phyloP scores from a whole-genome alignment of 495 filamentous ascomycete genomes.

The Aspergillus incahuasiensis region DNA sequence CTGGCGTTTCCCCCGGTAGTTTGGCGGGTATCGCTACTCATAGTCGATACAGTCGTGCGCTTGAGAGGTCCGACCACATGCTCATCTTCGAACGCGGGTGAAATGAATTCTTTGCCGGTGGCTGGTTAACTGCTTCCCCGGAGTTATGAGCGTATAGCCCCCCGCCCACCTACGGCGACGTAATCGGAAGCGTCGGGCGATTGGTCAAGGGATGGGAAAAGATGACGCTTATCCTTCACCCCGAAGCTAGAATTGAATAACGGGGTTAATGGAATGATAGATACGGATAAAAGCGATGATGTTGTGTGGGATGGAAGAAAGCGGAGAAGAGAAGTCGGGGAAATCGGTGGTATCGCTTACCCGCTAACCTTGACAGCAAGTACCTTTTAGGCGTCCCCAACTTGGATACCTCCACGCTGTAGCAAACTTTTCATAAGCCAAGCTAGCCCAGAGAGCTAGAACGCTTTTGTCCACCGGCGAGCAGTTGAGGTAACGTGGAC shows the following conservation, averaged over 20 bases:
- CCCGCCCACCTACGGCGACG: conserved; percentile 3
- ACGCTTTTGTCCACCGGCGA: conserved; percentile 6
- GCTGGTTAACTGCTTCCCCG: conserved; percentile 11
- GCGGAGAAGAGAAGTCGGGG: conserved; percentile 26
- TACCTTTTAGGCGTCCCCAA: neutral
- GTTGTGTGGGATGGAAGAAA: conserved; percentile 8
- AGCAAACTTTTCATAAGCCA: neutral
- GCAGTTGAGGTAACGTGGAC: conserved; percentile 2
- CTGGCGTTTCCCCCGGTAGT: conserved; percentile 27
- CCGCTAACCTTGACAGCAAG: conserved; percentile 8
- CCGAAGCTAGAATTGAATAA: neutral
- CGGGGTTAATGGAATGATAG: neutral
- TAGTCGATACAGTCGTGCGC: conserved; percentile 40
- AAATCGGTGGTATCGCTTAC: conserved; percentile 17
- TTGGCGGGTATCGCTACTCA: conserved; percentile 42
- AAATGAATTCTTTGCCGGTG: conserved; percentile 37
- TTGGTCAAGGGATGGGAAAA: neutral
- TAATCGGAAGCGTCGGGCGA: neutral
- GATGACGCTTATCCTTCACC: neutral
- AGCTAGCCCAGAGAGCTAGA: neutral
- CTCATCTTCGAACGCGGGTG: conserved; percentile 27
- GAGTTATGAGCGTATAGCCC: neutral
- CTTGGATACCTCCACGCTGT: neutral
- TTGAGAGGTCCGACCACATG: conserved; percentile 29
- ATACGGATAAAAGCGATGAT: neutral